Conservation (phyloP, 2,329 filamentous ascomycete species). For the Neonectria sp. region DNA sequence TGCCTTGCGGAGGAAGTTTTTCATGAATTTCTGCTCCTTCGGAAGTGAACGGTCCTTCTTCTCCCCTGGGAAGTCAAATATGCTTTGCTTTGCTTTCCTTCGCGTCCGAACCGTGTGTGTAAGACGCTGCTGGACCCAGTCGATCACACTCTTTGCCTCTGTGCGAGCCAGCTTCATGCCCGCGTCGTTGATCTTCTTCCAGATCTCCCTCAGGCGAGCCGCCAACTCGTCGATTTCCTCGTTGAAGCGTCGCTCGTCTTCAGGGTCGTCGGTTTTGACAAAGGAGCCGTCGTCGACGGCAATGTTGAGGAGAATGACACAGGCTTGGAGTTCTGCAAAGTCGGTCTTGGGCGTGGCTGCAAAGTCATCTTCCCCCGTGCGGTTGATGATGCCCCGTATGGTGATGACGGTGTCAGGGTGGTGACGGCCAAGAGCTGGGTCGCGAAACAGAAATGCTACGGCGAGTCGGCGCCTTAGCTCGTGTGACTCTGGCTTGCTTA, state of each 20-base stretch:
- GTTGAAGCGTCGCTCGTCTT: conserved; percentile 72
- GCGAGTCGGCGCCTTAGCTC: conserved; percentile 78
- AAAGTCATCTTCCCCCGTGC: conserved; percentile 66
- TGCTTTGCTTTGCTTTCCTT: conserved; percentile 66
- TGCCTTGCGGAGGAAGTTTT: conserved; percentile 58
- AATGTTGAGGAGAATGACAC: conserved; percentile 79
- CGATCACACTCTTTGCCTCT: conserved; percentile 82
- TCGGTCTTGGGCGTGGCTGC: conserved; percentile 70
- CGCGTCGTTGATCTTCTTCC: conserved; percentile 78
- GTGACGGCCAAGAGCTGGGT: conserved; percentile 58
- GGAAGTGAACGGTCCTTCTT: conserved; percentile 57
- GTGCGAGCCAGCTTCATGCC: conserved; percentile 81
- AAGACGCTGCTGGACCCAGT: conserved; percentile 82
- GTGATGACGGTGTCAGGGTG: conserved; percentile 60
- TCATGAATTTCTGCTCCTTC: conserved; percentile 66
- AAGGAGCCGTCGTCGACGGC: conserved; percentile 76
- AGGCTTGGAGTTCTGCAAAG: conserved; percentile 77
- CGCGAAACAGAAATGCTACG: conserved; percentile 72
- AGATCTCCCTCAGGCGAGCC: conserved; percentile 69
- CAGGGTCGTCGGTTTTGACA: conserved; percentile 44
- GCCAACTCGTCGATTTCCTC: conserved; percentile 77
- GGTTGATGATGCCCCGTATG: conserved; percentile 61
- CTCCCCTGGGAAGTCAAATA: conserved; percentile 60
- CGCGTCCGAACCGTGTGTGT: conserved; percentile 79
- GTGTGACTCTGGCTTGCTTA: conserved; percentile 64